These are phyloP conservation scores for Karstenula rhodostoma DNA, from an alignment of 2,329 filamentous ascomycete species.

Conservation along the genomic window DNA sequence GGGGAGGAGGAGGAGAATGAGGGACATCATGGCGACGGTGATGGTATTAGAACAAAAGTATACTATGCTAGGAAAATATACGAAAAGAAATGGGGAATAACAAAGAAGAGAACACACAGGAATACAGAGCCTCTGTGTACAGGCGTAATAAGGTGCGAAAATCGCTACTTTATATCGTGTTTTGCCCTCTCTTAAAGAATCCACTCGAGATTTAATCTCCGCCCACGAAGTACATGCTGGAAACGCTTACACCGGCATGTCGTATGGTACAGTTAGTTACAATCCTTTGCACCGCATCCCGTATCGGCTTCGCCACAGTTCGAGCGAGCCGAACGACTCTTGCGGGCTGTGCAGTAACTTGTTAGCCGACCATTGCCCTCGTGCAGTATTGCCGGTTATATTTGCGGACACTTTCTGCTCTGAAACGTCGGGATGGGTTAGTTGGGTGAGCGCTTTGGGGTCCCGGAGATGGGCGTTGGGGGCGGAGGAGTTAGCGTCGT, in stretches of 20 bases:
- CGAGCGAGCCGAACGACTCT: not conserved
- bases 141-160: not conserved
- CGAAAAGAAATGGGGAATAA: not conserved
- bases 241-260: not conserved
- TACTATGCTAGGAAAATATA: too few relatives aligned
- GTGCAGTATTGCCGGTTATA: not conserved
- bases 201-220: not conserved
- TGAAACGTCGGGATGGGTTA: conserved; percentile 8
- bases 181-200: not conserved
- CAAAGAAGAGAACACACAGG: not conserved
- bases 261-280: not conserved
- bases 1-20: not conserved
- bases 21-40: not conserved
- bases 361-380: not conserved
- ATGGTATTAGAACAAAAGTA: not conserved
- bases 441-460: not conserved
- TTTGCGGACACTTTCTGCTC: not conserved
- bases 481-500: not conserved
- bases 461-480: not conserved
- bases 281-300: not conserved
- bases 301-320: not conserved
- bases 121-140: not conserved
- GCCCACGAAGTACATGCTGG: not conserved
- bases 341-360: not conserved
- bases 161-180: not conserved